Evolutionary conservation across 1,284 basidiomycete species (phyloP).

Genomic region (Moesziomyces aphidis): DNA sequence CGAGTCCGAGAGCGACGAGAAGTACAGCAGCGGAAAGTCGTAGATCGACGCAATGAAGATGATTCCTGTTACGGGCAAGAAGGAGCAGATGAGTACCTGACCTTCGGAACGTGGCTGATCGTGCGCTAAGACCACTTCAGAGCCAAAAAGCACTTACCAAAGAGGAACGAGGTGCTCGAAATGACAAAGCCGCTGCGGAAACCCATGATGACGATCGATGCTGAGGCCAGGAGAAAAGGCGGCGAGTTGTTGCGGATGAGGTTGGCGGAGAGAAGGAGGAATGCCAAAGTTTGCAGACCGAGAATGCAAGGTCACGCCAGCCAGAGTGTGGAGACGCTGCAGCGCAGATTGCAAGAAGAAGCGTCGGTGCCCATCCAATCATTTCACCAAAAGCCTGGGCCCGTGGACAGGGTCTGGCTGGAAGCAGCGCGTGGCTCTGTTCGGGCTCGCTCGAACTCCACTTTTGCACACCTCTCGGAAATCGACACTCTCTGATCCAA

Average conservation of each 20-base stretch:
- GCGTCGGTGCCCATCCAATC: neutral
- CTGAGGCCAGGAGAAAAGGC: neutral
- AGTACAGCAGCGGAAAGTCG: constrained; percentile 64
- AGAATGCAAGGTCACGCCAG: neutral
- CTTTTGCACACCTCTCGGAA: neutral
- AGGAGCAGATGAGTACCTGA: neutral
- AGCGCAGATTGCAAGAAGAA: neutral
- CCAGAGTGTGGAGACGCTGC: neutral
- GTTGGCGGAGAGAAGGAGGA: neutral
- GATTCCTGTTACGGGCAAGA: constrained; percentile 35
- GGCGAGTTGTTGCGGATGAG: neutral
- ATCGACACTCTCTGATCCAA: too few species aligned
- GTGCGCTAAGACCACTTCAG: too few species aligned
- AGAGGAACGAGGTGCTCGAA: constrained; percentile 62
- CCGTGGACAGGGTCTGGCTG: neutral
- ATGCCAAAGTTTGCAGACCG: neutral
- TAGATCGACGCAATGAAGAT: constrained; percentile 63
- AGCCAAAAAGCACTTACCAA: constrained; percentile 32
- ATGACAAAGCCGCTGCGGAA: constrained; percentile 66
- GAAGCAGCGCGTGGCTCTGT: neutral
- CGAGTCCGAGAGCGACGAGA: constrained; percentile 11
- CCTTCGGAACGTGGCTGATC: neutral
- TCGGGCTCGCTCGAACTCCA: neutral
- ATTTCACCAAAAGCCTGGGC: neutral
- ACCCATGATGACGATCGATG: constrained; percentile 54